Evolutionary conservation across 1,284 basidiomycete species (phyloP).

Genomic region (Puccinia triticina): DNA sequence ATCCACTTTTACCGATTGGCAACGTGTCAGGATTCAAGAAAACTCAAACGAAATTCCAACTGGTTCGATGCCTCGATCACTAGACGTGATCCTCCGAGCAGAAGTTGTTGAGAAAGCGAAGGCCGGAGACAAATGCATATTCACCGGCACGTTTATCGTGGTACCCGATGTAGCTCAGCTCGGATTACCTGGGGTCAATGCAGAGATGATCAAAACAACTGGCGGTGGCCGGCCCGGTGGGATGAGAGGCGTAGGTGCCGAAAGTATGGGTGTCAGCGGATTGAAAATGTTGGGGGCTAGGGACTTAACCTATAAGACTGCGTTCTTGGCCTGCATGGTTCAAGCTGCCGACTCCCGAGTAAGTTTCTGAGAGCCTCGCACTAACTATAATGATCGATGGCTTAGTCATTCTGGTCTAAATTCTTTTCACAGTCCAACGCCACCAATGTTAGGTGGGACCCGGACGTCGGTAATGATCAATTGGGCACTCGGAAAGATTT

Average conservation of each 20-base stretch:
- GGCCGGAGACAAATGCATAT: constrained; percentile 97
- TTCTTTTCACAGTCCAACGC: constrained; percentile 31
- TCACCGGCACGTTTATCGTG: constrained; percentile 97
- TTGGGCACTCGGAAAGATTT: constrained; percentile 68
- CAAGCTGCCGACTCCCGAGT: constrained; percentile 84
- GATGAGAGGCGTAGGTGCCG: constrained; percentile 70
- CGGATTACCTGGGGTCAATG: constrained; percentile 90
- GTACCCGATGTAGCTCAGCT: constrained; percentile 97
- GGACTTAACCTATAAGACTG: constrained; percentile 97
- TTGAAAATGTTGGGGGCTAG: constrained; percentile 91
- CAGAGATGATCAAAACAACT: constrained; percentile 86
- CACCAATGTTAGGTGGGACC: constrained; percentile 63
- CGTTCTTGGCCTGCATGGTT: constrained; percentile 97
- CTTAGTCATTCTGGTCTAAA: not conserved
- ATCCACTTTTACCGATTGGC: constrained; percentile 98
- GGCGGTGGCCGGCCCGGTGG: constrained; percentile 67
- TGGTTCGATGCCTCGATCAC: constrained; percentile 90
- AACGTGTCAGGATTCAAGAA: constrained; percentile 98
- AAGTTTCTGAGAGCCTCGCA: constrained; percentile 59
- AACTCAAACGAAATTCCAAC: constrained; percentile 99
- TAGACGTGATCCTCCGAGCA: constrained; percentile 92
- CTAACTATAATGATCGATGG: not conserved
- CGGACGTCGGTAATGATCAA: constrained; percentile 78
- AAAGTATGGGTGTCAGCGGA: constrained; percentile 84
- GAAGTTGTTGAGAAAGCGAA: constrained; percentile 97